A percentile compares a stretch with the other conserved stretches of the same genome.
phyloP scores from a whole-genome alignment of 495 filamentous ascomycete genomes.

The Endocarpon pusillum region DNA sequence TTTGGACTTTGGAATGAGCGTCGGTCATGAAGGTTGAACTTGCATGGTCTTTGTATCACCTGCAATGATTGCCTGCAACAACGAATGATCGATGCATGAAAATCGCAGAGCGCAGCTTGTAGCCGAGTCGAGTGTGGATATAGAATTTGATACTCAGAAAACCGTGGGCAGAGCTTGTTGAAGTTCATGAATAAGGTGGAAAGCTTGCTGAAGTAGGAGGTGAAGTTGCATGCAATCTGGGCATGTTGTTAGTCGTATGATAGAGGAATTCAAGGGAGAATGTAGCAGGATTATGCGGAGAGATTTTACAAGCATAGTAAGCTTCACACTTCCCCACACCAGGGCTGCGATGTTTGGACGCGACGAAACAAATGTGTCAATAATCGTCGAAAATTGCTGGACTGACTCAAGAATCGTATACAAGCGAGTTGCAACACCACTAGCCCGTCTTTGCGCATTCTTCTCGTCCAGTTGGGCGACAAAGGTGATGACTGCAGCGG shows the following conservation, averaged over 20 bases:
- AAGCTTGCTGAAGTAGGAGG: constrained; percentile 22
- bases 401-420: constrained; percentile 8
- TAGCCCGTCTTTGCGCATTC: constrained; percentile 2
- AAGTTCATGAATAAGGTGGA: constrained; percentile 24
- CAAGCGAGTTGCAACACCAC: constrained; percentile 9
- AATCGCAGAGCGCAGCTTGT: constrained; percentile 23
- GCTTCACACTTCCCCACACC: constrained; percentile 12
- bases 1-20: too few relatives aligned
- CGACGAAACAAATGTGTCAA: constrained; percentile 8
- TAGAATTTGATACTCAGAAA: constrained; percentile 22
- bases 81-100: constrained; percentile 24
- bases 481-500: constrained; percentile 8
- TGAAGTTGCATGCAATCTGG: constrained; percentile 4
- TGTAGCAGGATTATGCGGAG: too few relatives aligned
- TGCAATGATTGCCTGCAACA: constrained; percentile 23
- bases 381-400: constrained; percentile 6
- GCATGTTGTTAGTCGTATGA: too few relatives aligned
- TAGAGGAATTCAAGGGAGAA: too few relatives aligned
- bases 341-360: constrained; percentile 8
- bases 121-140: constrained; percentile 22
- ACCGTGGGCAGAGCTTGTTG: constrained; percentile 24
- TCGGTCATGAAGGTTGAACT: background rate
- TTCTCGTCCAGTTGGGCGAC: constrained; percentile 8
- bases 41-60: constrained; percentile 17
- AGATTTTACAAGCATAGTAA: constrained; percentile 11